phyloP scores from a whole-genome alignment of 495 filamentous ascomycete species.

The Bryoglossum gracile region DNA sequence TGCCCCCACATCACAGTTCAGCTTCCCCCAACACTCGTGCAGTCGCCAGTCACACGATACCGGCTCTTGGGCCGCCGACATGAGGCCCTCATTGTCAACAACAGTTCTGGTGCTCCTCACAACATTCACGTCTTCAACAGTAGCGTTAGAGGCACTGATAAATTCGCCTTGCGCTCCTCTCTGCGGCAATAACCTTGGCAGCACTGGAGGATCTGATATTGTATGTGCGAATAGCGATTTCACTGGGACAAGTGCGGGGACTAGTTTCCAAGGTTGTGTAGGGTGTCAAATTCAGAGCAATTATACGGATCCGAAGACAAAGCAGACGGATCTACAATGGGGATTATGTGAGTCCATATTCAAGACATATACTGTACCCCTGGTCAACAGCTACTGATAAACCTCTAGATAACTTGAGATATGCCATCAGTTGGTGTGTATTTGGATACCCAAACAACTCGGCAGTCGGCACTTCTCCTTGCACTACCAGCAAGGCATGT shows the following conservation, averaged over 20 bases:
- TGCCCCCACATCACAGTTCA: background rate
- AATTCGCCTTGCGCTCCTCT: slow-evolving; percentile 18
- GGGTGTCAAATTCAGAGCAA: slow-evolving; percentile 52
- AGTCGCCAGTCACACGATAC: background rate
- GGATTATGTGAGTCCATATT: slow-evolving; percentile 53
- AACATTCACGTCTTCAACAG: background rate
- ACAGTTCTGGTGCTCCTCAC: slow-evolving; percentile 13
- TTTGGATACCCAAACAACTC: slow-evolving; percentile 29
- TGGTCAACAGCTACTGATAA: too few relatives aligned
- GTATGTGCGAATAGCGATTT: slow-evolving; percentile 46
- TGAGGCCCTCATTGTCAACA: slow-evolving; percentile 6
- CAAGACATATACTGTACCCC: too few relatives aligned
- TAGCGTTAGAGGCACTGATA: slow-evolving; percentile 7
- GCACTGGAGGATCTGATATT: slow-evolving; percentile 40
- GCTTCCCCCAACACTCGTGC: background rate
- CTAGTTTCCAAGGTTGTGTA: slow-evolving; percentile 49
- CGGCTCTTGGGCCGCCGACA: too few relatives aligned
- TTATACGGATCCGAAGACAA: slow-evolving; percentile 36
- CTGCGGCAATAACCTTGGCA: slow-evolving; percentile 22
- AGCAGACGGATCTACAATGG: slow-evolving; percentile 52
- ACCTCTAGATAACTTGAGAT: slow-evolving; percentile 34
- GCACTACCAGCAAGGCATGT: slow-evolving; percentile 21
- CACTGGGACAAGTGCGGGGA: slow-evolving; percentile 35
- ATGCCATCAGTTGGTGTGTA: slow-evolving; percentile 34
- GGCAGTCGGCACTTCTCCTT: slow-evolving; percentile 12